A percentile compares a stretch with the other conserved stretches of the same genome.
Evolutionary conservation across 2,329 filamentous ascomycete species (phyloP).

Genomic region (Metarhizium robertsii): DNA sequence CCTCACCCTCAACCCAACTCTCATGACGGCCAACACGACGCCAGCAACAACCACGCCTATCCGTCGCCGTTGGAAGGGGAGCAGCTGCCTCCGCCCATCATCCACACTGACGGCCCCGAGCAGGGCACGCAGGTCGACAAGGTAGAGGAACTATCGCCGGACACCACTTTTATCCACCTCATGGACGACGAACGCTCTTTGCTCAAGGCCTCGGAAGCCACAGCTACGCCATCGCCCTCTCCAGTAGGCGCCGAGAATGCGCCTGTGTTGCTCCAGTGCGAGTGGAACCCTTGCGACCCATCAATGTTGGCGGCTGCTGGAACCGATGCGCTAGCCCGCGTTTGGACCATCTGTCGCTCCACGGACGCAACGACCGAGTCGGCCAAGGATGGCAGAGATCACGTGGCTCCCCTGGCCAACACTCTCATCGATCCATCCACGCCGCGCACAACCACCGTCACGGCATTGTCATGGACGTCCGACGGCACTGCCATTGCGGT

Average conservation of each 20-base stretch:
- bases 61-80: conserved; percentile 55
- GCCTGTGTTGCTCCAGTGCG: conserved; percentile 57
- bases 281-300: conserved; percentile 58
- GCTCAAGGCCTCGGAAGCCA: conserved; percentile 20
- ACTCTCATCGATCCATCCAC: conserved; percentile 44
- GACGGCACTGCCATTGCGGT: conserved; percentile 48
- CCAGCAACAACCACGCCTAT: conserved; percentile 46
- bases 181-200: conserved; percentile 26
- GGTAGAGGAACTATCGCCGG: conserved; percentile 47
- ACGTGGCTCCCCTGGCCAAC: conserved; percentile 27
- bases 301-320: conserved; percentile 58
- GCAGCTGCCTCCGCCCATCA: conserved; percentile 39
- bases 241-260: conserved; percentile 37
- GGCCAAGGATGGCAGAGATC: conserved; percentile 21
- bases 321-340: conserved; percentile 60
- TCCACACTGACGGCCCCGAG: conserved; percentile 52
- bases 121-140: conserved; percentile 57
- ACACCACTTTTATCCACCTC: conserved; percentile 53
- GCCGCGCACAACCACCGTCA: conserved; percentile 42
- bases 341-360: conserved; percentile 55
- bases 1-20: conserved; percentile 7
- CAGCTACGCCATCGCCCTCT: conserved; percentile 24
- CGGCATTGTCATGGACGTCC: conserved; percentile 51
- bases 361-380: conserved; percentile 29
- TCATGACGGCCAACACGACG: conserved; percentile 23